phyloP scores from a whole-genome alignment of 2,329 filamentous ascomycete genomes.

The Epichloe uncinata region DNA sequence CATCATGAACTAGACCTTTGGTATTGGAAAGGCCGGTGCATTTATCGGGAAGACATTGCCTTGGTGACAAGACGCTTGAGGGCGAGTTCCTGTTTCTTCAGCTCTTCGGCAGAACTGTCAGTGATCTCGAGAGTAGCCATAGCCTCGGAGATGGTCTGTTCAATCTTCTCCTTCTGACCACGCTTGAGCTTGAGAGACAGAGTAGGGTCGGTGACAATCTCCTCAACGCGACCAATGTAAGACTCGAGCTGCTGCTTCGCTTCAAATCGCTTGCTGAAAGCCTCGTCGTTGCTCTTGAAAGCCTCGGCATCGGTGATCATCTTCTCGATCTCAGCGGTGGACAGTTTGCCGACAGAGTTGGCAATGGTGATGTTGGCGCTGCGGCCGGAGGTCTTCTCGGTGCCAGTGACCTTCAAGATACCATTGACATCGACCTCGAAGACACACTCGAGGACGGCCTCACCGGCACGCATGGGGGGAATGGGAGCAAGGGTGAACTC shows the following conservation, averaged over 20 bases:
- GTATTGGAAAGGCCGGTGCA: slow-evolving; percentile 1
- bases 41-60: slow-evolving; percentile 87
- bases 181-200: slow-evolving; percentile 97
- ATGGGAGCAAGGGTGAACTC: slow-evolving; percentile 92
- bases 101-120: slow-evolving; percentile 79
- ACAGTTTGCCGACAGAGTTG: slow-evolving; percentile 98
- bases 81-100: slow-evolving; percentile 99
- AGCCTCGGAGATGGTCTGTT: slow-evolving; percentile 89
- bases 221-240: slow-evolving; percentile 96
- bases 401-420: slow-evolving; percentile 98
- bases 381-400: slow-evolving; percentile 96
- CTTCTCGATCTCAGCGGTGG: slow-evolving; percentile 84
- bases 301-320: slow-evolving; percentile 96
- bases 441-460: slow-evolving; percentile 92
- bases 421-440: slow-evolving; percentile 99
- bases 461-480: slow-evolving; percentile 80
- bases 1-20: background rate
- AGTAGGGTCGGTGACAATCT: slow-evolving; percentile 93
- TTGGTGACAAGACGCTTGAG: slow-evolving; percentile 98
- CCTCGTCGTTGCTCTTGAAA: slow-evolving; percentile 97
- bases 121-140: slow-evolving; percentile 96
- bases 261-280: slow-evolving; percentile 99
- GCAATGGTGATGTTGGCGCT: slow-evolving; percentile 99
- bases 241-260: slow-evolving; percentile 98
- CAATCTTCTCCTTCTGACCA: slow-evolving; percentile 98